Evolutionary conservation across 257 asterid species (phyloP).

Genomic region (Buddleja alternifolia): DNA sequence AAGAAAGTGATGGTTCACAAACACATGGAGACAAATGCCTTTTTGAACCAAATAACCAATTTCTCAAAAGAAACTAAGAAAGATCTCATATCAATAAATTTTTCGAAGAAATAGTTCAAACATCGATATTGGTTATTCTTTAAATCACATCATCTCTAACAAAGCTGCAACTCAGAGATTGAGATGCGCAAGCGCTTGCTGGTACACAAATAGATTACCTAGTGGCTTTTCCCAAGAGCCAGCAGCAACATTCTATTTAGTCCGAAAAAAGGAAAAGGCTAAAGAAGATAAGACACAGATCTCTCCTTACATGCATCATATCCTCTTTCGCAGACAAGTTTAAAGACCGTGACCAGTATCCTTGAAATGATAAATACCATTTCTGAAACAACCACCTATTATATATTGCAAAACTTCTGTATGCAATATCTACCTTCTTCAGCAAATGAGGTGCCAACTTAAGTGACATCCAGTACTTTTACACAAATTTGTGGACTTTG

Average conservation of each 20-base stretch:
- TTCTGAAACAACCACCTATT: background rate
- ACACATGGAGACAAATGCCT: slow-evolving; percentile 9
- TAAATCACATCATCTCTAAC: too few relatives aligned
- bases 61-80: slow-evolving; percentile 2
- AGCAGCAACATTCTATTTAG: too few relatives aligned
- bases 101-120: too few relatives aligned
- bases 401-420: background rate
- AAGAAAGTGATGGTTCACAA: slow-evolving; percentile 12
- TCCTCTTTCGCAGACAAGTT: background rate
- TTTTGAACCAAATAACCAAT: slow-evolving; percentile 2
- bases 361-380: background rate
- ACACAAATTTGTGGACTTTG: background rate
- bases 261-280: too few relatives aligned
- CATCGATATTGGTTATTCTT: too few relatives aligned
- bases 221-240: too few relatives aligned
- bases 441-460: slow-evolving; percentile 14
- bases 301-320: too few relatives aligned
- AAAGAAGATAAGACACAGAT: too few relatives aligned
- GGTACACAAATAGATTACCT: too few relatives aligned
- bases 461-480: slow-evolving; percentile 5
- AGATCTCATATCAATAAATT: background rate
- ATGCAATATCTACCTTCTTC: background rate
- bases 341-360: background rate
- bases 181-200: too few relatives aligned
- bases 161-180: too few relatives aligned